Base-by-base conservation (phyloP, 1,284 basidiomycete genomes). In the Farysia itapuensis region DNA sequence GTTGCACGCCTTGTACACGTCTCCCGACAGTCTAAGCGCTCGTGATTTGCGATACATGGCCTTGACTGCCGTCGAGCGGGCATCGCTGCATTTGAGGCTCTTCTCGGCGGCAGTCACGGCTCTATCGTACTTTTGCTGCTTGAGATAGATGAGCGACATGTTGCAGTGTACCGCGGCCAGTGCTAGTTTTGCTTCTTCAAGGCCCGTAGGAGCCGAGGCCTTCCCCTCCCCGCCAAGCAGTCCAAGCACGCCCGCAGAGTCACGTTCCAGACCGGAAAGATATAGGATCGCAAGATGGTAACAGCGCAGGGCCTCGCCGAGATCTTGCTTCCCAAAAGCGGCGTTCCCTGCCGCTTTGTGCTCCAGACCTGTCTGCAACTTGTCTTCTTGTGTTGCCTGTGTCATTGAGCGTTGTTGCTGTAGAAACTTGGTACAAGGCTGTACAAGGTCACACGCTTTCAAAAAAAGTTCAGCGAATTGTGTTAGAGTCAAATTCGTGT, bases 71-170 rank as follows among this genome's bases (percentile, higher is more conserved):
- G 19, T 16, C 21, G 42, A 39, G n/a, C n/a, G n/a, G n/a, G n/a
- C n/a, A n/a, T n/a, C n/a, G 18, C 53, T 38, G 32, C 37, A 22
- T 16, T 44, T 42, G 15, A 59, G n/a, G 4, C 24, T 24, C 32
- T 52, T 53, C 3, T 53, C 49, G 14, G 56, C 44, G 12, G 21
- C n/a, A 15, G 37, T 21, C 0, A 59, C 25, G 5, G 56, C 56
- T 9, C 45, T 16, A 1, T 9, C 5, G 22, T 36, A 59, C 3
- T 45, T 44, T 0, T 24, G 0, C 33, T 49, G 50, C 39, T 49
- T 52, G n/a, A 59, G 35, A n/a, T 49, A 53, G 42, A 41, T 44
- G 7, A 42, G 45, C 14, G 56, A 24, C 49, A 59, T 59, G 34
- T 59, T 59, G 28, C 22, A 26, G 22, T 59, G 40, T 4, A 59